Evolutionary conservation across 176 grass and related monocot species (phyloP).

Genomic region (Oryza longistaminata): DNA sequence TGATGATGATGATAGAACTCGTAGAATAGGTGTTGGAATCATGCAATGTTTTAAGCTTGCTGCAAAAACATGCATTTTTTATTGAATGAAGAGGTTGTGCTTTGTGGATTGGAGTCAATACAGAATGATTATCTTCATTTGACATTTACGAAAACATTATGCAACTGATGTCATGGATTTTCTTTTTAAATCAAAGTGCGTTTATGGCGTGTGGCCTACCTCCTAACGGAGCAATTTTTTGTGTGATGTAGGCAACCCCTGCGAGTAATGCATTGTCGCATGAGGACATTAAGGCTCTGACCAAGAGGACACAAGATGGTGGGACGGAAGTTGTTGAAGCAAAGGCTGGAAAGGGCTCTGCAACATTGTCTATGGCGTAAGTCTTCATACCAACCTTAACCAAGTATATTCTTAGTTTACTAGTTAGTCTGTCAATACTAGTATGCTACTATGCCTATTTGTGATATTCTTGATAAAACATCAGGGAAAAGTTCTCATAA

Average conservation of each 20-base stretch:
- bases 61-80: not conserved
- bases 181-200: not conserved
- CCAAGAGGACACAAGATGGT: conserved; percentile 96
- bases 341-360: conserved; percentile 96
- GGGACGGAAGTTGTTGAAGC: conserved; percentile 98
- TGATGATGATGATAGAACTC: not conserved
- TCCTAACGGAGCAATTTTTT: not conserved
- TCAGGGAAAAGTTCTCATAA: not conserved
- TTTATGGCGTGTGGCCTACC: not conserved
- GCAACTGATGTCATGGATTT: not conserved
- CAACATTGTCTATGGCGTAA: conserved; percentile 99
- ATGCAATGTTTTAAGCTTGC: not conserved
- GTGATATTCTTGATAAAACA: not conserved
- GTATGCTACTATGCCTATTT: not conserved
- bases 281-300: conserved; percentile 78
- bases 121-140: not conserved
- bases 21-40: not conserved
- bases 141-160: not conserved
- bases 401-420: not conserved
- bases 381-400: conserved; percentile 24
- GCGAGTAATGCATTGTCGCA: conserved; percentile 62
- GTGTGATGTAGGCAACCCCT: conserved; percentile 64
- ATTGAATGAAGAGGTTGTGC: not conserved
- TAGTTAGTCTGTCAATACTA: not conserved
- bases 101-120: not conserved